Base-by-base conservation (phyloP, 192 early-diverging fungal genomes). In the Mortierella alpina region DNA sequence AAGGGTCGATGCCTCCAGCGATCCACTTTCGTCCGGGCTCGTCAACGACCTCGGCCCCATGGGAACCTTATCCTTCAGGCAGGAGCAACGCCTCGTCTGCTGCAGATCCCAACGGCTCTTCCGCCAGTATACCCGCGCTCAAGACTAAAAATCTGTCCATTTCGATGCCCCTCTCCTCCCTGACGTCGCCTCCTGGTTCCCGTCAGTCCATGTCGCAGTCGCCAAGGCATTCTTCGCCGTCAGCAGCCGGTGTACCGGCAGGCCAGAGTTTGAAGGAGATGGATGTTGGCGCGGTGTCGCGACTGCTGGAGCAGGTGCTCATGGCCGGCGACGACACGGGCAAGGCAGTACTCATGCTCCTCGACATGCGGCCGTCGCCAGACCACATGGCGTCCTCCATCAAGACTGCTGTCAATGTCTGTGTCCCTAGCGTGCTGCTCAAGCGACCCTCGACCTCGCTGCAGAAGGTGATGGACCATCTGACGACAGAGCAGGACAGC, bases 301-400 rank as follows among this genome's bases (percentile, higher is more conserved):
- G 60, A 20, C 59, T 80, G 52, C 47, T 80, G 22, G 48, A 62
- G 31, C 59, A 68, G 31, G 77, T 68, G 20, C 41, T 80, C 31
- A 17, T 51, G n/a, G 31, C 45, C 7, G 52, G 18, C 40, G 64
- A 61, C 44, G 56, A 59, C 45, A 60, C 17, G 11, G 14, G 1
- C 42, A 69, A 72, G 58, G 60, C 63, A 59, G 61, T 75, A 2
- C 61, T 91, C 47, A 82, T 94, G 58, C 71, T 91, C 2, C 73
- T 96, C 49, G 95, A 96, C 68, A 88, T 94, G 77, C 91, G 94
- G 44, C 82, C 88, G 7, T 90, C 89, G 58, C 79, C 84, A 10
- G 87, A 87, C 11, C 91, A 88, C 67, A 70, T 87, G 22, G 58
- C 68, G 1, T 74, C 84, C 18, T 87, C 84, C 23, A 88, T 96